A percentile compares a stretch with the other conserved stretches of the same genome.
Evolutionary conservation across 352 stramenopile species (phyloP).

Genomic region (Pythium volutum): DNA sequence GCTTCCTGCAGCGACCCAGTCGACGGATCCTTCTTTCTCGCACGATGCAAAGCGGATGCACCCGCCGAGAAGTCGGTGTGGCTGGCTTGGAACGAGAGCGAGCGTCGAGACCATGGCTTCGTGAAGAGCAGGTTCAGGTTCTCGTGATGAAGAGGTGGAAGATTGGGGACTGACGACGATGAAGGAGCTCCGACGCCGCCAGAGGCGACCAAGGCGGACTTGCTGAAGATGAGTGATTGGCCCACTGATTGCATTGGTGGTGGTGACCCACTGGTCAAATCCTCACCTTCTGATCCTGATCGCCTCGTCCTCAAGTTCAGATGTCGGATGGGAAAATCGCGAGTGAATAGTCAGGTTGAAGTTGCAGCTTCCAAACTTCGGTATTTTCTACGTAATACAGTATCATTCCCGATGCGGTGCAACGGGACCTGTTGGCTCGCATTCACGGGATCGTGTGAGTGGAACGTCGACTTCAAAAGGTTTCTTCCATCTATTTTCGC

Average conservation of each 20-base stretch:
- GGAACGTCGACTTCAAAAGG: too few relatives aligned
- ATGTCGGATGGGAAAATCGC: neutral
- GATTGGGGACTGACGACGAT: neutral
- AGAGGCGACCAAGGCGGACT: neutral
- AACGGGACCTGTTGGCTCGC: too few relatives aligned
- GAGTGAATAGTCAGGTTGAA: too few relatives aligned
- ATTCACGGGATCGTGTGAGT: too few relatives aligned
- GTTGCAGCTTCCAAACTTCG: too few relatives aligned
- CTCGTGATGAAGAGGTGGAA: neutral
- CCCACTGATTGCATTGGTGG: neutral
- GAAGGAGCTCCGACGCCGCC: too few relatives aligned
- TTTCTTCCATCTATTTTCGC: neutral
- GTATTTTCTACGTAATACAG: too few relatives aligned
- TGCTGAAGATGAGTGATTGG: neutral
- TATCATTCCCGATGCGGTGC: too few relatives aligned
- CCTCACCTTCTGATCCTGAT: neutral
- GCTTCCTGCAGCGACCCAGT: neutral
- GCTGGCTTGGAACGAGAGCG: neutral
- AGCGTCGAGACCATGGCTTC: neutral
- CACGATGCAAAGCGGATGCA: neutral
- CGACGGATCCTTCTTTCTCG: neutral
- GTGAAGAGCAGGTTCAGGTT: neutral
- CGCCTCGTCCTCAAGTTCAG: neutral
- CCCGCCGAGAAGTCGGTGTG: neutral
- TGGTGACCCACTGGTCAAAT: neutral